A percentile compares a stretch with the other conserved stretches of the same genome.
These are phyloP conservation scores for Phaeotremella skinneri DNA, from an alignment of 768 basidiomycete genomes.

Conservation along the genomic window DNA sequence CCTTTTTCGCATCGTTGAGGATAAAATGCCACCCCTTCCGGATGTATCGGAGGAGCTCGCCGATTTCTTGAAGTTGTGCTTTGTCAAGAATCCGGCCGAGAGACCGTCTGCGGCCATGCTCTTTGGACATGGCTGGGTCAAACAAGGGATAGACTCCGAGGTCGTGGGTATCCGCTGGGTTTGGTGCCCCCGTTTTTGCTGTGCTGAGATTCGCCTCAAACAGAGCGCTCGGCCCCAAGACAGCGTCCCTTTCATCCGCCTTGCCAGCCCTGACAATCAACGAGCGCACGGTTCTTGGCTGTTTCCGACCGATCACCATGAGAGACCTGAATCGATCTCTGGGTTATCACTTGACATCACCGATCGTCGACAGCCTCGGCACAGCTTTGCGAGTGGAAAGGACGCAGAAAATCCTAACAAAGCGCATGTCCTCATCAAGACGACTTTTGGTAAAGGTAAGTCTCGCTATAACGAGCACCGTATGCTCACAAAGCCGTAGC, in stretches of 20 bases:
- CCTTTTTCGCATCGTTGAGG: constrained; percentile 97
- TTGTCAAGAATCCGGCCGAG: constrained; percentile 76
- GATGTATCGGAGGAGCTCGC: constrained; percentile 70
- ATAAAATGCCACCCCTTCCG: constrained; percentile 81
- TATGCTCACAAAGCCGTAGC: constrained; percentile 56
- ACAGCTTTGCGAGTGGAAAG: constrained; percentile 38
- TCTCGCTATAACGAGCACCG: constrained; percentile 12
- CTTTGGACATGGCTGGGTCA: constrained; percentile 89
- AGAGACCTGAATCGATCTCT: not conserved
- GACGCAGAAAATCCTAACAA: constrained; percentile 52
- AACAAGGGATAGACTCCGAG: constrained; percentile 71
- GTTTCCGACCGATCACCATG: constrained; percentile 11
- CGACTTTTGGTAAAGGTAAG: constrained; percentile 87
- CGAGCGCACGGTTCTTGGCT: constrained; percentile 58
- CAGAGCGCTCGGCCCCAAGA: constrained; percentile 80
- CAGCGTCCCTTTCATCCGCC: constrained; percentile 89
- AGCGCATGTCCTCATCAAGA: constrained; percentile 84
- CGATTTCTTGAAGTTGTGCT: constrained; percentile 82
- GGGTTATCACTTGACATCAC: constrained; percentile 1
- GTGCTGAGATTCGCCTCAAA: constrained; percentile 49
- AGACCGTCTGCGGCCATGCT: constrained; percentile 82
- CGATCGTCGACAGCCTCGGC: constrained; percentile 52
- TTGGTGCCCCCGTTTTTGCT: not conserved
- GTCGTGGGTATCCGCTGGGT: constrained; percentile 61
- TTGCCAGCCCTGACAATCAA: constrained; percentile 81